Evolutionary conservation across 2,329 filamentous ascomycete species (phyloP), one percentile per base, ranked within the genome.

Genomic region (Colletotrichum abscissum): DNA sequence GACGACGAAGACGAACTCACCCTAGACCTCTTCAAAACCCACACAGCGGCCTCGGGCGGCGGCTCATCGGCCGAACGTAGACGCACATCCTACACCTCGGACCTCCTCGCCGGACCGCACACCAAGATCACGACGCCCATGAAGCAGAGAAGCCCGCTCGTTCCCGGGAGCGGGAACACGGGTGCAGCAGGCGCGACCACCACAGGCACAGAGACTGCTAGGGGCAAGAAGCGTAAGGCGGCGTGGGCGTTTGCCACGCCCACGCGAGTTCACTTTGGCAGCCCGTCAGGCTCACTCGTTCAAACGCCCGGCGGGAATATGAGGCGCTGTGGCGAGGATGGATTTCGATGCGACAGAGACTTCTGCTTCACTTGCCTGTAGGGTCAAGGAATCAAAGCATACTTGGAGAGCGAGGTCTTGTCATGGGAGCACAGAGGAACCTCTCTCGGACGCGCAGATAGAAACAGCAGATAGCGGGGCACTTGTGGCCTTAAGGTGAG

Each of bases 321-420:
- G 75, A 82, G 87, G 64, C 82, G 82, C 16, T 92, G 90, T 72
- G 90, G 90, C 4, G 81, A 88, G 75, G 85, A 86, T 75, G 90
- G 88, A 14, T 91, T 88, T 78, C 82, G 81, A 19, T 92, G 90
- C 74, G 86, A 86, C 4, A 83, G 87, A 67, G 86, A 89, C 73
- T 92, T 91, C 80, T 92, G 90, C 80, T 91, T 92, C 76, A 84
- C 83, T 11, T 92, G 90, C 76, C 81, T 89, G 71, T 83, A 69
- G n/a, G 16, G 7, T 22, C 19, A n/a, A 55, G 59, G 62, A 19
- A 35, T 14, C 16, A 19, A 22, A 12, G 4, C 49, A 52, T 24
- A 33, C 9, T 14, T 12, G 9, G n/a, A 11, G 26, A 19, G 52
- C 30, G 24, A 5, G 30, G 26, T 19, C 16, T 52, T 26, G 9